phyloP scores from a whole-genome alignment of 1,284 basidiomycete genomes.

The Tausonia pullulans region DNA sequence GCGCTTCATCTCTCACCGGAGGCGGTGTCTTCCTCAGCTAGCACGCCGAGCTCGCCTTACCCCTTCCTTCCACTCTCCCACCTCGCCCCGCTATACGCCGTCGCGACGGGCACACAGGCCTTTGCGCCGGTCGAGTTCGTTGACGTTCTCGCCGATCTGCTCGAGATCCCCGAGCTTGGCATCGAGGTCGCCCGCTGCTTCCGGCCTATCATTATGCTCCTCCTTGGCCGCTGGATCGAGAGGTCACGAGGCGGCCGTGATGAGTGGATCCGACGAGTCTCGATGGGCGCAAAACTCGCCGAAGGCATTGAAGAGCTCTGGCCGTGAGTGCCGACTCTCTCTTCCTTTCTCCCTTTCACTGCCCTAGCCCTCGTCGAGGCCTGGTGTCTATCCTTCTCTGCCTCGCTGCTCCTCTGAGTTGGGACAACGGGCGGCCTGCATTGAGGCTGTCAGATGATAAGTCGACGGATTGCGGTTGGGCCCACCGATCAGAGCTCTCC shows the following conservation, averaged over 20 bases:
- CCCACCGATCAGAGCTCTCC: too few relatives aligned
- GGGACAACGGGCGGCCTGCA: too few relatives aligned
- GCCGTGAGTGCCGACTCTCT: constrained; percentile 10
- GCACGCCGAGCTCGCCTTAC: constrained; percentile 3
- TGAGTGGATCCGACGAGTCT: constrained; percentile 12
- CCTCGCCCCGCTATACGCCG: neutral
- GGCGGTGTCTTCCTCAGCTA: too few relatives aligned
- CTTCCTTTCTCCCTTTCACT: neutral
- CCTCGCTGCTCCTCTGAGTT: too few relatives aligned
- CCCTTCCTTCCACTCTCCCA: constrained; percentile 15
- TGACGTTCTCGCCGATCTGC: constrained; percentile 14
- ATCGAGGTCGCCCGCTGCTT: constrained; percentile 4
- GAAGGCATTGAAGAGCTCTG: constrained; percentile 15
- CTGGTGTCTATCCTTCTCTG: too few relatives aligned
- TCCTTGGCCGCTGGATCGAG: constrained; percentile 11
- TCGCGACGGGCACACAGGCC: neutral
- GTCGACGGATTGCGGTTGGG: too few relatives aligned
- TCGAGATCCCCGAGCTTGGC: constrained; percentile 9
- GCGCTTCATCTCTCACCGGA: too few relatives aligned
- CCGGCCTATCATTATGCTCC: constrained; percentile 12
- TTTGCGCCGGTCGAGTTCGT: constrained; percentile 8
- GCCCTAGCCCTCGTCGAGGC: too few relatives aligned
- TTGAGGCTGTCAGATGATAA: too few relatives aligned
- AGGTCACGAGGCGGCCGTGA: constrained; percentile 7
- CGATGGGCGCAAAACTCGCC: neutral